Percentiles rank a stretch among this genome's conserved stretches.
phyloP scores from a whole-genome alignment of 1,284 basidiomycete species.

The Schizophyllum commune region DNA sequence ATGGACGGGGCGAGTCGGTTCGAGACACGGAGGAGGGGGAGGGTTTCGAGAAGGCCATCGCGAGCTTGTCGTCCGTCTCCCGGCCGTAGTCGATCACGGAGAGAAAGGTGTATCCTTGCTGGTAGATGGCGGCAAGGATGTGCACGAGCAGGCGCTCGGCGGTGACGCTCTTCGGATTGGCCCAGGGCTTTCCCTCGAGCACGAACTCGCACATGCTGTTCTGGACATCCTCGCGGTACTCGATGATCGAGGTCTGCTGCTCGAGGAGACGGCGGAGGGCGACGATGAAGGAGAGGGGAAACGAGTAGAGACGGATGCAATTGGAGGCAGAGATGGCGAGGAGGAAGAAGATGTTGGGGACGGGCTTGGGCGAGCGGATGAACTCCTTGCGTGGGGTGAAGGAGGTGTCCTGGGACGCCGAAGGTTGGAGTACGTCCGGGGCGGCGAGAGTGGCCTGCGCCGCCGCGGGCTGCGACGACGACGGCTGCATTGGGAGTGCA shows the following conservation, averaged over 20 bases:
- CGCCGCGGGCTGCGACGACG: neutral
- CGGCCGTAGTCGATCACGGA: slow-evolving; percentile 71
- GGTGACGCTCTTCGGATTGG: slow-evolving; percentile 51
- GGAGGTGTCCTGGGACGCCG: slow-evolving; percentile 25
- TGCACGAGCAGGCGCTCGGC: slow-evolving; percentile 65
- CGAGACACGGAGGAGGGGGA: slow-evolving; percentile 19
- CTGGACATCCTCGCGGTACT: slow-evolving; percentile 45
- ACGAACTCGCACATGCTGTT: slow-evolving; percentile 59
- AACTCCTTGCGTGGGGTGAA: slow-evolving; percentile 68
- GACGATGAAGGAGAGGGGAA: slow-evolving; percentile 42
- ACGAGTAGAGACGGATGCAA: slow-evolving; percentile 61
- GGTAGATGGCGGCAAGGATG: slow-evolving; percentile 54
- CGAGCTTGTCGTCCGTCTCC: slow-evolving; percentile 64
- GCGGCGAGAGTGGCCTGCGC: neutral
- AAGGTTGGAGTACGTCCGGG: neutral
- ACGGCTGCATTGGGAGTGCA: neutral
- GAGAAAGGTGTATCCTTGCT: slow-evolving; percentile 54
- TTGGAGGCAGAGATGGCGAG: slow-evolving; percentile 57
- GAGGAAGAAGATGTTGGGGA: slow-evolving; percentile 56
- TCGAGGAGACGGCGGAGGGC: slow-evolving; percentile 51
- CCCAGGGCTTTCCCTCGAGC: slow-evolving; percentile 65
- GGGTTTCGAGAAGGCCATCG: slow-evolving; percentile 58
- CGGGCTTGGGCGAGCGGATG: slow-evolving; percentile 41
- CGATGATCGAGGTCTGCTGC: slow-evolving; percentile 32
- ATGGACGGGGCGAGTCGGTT: slow-evolving; percentile 18